Evolutionary conservation across 2,329 filamentous ascomycete species (phyloP), one percentile per base, ranked within the genome.

Genomic region (Hypoxylon sp.): DNA sequence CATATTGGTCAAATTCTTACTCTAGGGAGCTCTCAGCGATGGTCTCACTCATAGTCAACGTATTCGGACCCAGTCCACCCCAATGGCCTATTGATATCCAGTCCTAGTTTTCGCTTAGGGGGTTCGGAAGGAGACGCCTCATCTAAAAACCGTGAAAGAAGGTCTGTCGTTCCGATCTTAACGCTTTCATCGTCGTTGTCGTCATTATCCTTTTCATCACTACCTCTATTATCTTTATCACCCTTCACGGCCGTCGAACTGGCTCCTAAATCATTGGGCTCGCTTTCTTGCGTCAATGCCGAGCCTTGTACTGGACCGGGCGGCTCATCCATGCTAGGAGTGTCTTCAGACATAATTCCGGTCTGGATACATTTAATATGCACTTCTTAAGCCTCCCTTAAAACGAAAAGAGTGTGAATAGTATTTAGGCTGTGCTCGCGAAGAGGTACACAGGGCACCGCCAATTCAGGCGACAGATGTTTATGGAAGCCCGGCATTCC

Each of bases 21-120:
- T 10, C 11, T 27, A 1, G 27, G 7, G 17, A 21, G 31, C 32
- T 48, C 21, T 21, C 51, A 35, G 32, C 8, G 32, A 35, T 35
- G 8, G 7, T 2, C 39, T 44, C 37, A 64, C 61, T 64, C 61
- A 15, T 58, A 64, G 24, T 64, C 53, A 21, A 32, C 37, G 10
- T 53, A 42, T 2, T 21, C 7, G 21, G 53, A 64, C 10, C 47
- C 61, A 2, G 35, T 27, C 53, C 51, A 50, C 32, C 60, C 60
- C n/a, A 37, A 15, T 15, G 47, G 55, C 5, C 15, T 27, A 31
- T 58, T 58, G 35, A 52, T 64, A 29, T 53, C 35, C n/a, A 64
- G 37, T 27, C 61, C 61, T 21, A 58, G 46, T 13, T 46, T 37
- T 11, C 37, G 46, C n/a, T 63, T 50, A 15, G 17, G 27, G 54